Evolutionary conservation across 2,329 filamentous ascomycete species (phyloP).

Genomic region (Macroventuria anomochaeta): DNA sequence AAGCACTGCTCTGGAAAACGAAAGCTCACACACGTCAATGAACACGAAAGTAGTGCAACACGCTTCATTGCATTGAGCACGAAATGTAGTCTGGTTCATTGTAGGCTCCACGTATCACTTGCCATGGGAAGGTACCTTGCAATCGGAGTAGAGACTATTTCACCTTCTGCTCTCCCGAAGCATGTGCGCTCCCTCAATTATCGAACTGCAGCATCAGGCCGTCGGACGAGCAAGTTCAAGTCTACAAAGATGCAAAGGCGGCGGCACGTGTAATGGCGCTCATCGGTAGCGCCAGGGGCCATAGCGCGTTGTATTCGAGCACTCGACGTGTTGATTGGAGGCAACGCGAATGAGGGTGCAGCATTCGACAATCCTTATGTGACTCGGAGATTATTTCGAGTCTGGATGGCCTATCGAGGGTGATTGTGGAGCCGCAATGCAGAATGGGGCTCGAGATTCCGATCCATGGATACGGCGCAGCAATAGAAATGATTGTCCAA

Average conservation of each 20-base stretch:
- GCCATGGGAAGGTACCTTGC: too few species aligned
- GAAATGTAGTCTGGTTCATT: too few species aligned
- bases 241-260: not conserved
- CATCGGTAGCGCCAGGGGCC: not conserved
- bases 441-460: not conserved
- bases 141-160: too few species aligned
- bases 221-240: not conserved
- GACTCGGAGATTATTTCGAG: slow-evolving; percentile 32
- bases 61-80: not conserved
- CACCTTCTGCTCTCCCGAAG: not conserved
- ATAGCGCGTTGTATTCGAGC: not conserved
- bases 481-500: not conserved
- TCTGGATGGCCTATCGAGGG: slow-evolving; percentile 1
- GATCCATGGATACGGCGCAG: slow-evolving; percentile 3
- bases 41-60: too few species aligned
- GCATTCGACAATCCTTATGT: slow-evolving; percentile 21
- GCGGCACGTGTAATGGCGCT: slow-evolving; percentile 8
- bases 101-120: too few species aligned
- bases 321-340: slow-evolving; percentile 20
- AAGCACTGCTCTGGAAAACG: not conserved
- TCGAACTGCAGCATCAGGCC: not conserved
- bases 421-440: not conserved
- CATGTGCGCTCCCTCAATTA: not conserved
- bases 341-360: slow-evolving; percentile 12
- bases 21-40: not conserved